Evolutionary conservation across 176 grass and related monocot genomes (phyloP).

Genomic region (Ananas comosus): DNA sequence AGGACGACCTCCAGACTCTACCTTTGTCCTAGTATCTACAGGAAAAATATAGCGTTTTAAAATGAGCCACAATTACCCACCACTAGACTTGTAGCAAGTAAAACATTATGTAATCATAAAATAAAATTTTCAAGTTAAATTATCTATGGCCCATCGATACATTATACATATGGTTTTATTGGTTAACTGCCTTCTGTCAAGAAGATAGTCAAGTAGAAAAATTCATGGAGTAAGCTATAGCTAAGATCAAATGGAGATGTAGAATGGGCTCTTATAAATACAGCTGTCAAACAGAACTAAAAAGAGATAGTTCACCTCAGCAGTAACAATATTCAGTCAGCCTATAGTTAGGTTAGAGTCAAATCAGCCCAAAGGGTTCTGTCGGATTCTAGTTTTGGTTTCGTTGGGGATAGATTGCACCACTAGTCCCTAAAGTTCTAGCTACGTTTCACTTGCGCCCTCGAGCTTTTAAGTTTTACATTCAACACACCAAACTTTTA

Average conservation of each 20-base stretch:
- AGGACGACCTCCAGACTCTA: slow-evolving; percentile 1
- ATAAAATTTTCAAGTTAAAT: background rate
- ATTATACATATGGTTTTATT: background rate
- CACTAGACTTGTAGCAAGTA: background rate
- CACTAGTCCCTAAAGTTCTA: too few relatives aligned
- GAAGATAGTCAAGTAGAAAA: background rate
- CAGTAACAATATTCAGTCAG: too few relatives aligned
- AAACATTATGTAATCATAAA: background rate
- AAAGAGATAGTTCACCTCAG: too few relatives aligned
- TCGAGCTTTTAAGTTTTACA: too few relatives aligned
- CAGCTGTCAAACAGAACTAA: background rate
- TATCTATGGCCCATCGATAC: too few relatives aligned
- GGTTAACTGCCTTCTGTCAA: background rate
- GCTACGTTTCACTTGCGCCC: too few relatives aligned
- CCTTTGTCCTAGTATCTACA: slow-evolving; percentile 6
- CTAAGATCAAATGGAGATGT: background rate
- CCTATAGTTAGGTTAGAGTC: too few relatives aligned
- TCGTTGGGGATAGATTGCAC: too few relatives aligned
- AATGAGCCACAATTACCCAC: background rate
- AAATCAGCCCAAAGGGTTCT: too few relatives aligned
- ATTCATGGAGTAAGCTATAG: background rate
- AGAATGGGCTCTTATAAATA: background rate
- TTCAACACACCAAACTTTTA: too few relatives aligned
- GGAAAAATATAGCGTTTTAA: background rate
- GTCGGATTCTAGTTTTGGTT: too few relatives aligned